A percentile compares a stretch with the other conserved stretches of the same genome.
phyloP scores from a whole-genome alignment of 768 basidiomycete species.

The Lyophyllum atratum region DNA sequence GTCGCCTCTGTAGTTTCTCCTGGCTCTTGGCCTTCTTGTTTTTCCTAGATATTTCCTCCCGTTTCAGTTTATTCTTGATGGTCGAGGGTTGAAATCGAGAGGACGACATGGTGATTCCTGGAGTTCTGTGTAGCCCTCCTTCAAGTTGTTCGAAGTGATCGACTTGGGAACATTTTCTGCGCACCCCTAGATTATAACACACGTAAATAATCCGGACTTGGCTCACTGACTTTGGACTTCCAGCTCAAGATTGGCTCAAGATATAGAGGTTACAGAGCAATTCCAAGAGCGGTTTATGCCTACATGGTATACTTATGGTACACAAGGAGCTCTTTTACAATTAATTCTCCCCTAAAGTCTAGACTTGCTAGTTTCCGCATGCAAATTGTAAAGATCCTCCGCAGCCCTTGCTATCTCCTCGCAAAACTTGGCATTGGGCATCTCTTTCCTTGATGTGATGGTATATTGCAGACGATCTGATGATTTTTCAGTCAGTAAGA shows the following conservation, averaged over 20 bases:
- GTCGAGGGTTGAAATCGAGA: slow-evolving; percentile 60
- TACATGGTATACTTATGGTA: neutral
- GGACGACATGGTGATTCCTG: slow-evolving; percentile 46
- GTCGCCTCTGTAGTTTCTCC: slow-evolving; percentile 76
- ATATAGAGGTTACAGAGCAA: neutral
- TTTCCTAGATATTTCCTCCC: slow-evolving; percentile 76
- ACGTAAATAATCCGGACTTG: slow-evolving; percentile 6
- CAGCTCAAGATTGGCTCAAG: too few relatives aligned
- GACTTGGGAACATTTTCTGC: neutral
- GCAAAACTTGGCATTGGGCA: slow-evolving; percentile 77
- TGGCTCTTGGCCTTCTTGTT: slow-evolving; percentile 77
- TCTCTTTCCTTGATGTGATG: slow-evolving; percentile 82
- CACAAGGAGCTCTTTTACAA: neutral
- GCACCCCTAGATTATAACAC: neutral
- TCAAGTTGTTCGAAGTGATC: too few relatives aligned
- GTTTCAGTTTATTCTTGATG: slow-evolving; percentile 88
- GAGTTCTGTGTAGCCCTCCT: neutral
- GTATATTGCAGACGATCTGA: slow-evolving; percentile 83
- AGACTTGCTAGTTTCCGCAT: slow-evolving; percentile 34
- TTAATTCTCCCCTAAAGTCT: slow-evolving; percentile 13
- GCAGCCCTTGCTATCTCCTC: slow-evolving; percentile 63
- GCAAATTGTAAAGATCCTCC: slow-evolving; percentile 71
- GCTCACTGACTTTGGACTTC: too few relatives aligned
- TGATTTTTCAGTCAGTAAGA: neutral
- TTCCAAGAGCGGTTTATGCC: neutral